Conservation (phyloP, 352 stramenopile genomes). For the Phytopythium ostracodes region DNA sequence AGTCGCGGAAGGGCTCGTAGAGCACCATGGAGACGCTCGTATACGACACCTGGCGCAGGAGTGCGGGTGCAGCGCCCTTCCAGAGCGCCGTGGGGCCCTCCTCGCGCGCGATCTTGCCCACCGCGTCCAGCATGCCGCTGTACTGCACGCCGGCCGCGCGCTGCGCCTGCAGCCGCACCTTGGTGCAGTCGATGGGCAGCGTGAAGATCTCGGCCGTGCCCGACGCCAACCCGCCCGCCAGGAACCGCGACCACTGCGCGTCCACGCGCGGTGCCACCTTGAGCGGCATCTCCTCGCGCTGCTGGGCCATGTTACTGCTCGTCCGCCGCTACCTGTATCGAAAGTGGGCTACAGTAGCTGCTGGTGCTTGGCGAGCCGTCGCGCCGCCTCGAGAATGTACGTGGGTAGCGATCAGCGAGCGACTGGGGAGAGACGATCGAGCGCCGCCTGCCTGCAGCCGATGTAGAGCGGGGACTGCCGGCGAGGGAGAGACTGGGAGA, state of each 20-base stretch:
- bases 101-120: slow-evolving; percentile 59
- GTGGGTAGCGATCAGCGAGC: not conserved
- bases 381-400: not conserved
- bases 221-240: slow-evolving; percentile 61
- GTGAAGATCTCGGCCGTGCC: slow-evolving; percentile 76
- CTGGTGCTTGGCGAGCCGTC: not conserved
- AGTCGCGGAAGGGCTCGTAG: slow-evolving; percentile 79
- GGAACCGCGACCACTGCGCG: slow-evolving; percentile 63
- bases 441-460: not conserved
- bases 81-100: slow-evolving; percentile 64
- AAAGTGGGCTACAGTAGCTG: no score
- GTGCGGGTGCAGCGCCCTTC: slow-evolving; percentile 73
- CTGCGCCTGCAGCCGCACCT: slow-evolving; percentile 80
- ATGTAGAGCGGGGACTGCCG: no score
- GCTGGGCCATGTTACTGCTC: slow-evolving; percentile 13
- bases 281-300: slow-evolving; percentile 23
- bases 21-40: slow-evolving; percentile 85
- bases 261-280: slow-evolving; percentile 44
- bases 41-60: slow-evolving; percentile 84
- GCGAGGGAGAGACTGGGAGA: not conserved
- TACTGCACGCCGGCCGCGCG: slow-evolving; percentile 48
- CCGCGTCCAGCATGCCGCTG: slow-evolving; percentile 73
- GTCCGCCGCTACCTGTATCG: not conserved
- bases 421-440: not conserved
- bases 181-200: slow-evolving; percentile 84